Evolutionary conservation across 345 rosid genomes (phyloP).

Genomic region (Sisymbrium irio): DNA sequence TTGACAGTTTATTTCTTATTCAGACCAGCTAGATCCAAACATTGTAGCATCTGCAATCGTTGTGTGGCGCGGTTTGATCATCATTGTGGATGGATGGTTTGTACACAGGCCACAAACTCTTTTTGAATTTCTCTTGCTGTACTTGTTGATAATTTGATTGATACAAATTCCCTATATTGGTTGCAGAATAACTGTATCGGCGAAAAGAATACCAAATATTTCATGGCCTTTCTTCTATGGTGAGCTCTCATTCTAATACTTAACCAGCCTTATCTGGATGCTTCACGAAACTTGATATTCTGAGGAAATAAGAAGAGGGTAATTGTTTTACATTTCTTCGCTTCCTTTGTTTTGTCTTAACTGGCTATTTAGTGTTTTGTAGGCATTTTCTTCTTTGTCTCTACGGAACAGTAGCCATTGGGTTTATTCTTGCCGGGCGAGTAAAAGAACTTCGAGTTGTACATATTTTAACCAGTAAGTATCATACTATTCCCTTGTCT

Average conservation of each 20-base stretch:
- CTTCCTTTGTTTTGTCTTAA: slow-evolving; percentile 21
- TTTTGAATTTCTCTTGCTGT: neutral
- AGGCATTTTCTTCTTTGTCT: slow-evolving; percentile 81
- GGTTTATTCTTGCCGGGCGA: slow-evolving; percentile 67
- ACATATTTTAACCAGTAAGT: slow-evolving; percentile 56
- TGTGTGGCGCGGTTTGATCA: slow-evolving; percentile 98
- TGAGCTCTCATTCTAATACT: slow-evolving; percentile 44
- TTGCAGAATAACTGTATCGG: slow-evolving; percentile 95
- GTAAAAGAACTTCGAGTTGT: slow-evolving; percentile 58
- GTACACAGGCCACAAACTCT: slow-evolving; percentile 6
- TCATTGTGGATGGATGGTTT: slow-evolving; percentile 99
- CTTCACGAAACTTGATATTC: neutral
- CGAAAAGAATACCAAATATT: slow-evolving; percentile 80
- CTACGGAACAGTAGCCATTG: slow-evolving; percentile 69
- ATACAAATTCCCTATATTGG: slow-evolving; percentile 5
- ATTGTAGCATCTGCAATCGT: slow-evolving; percentile 86
- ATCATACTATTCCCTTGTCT: neutral
- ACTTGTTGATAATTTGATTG: slow-evolving; percentile 13
- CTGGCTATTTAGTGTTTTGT: slow-evolving; percentile 33
- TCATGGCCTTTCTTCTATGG: slow-evolving; percentile 95
- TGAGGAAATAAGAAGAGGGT: neutral
- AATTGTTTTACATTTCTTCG: neutral
- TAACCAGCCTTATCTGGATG: slow-evolving; percentile 2
- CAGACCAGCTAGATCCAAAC: slow-evolving; percentile 98
- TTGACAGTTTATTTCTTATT: neutral